Evolutionary conservation across 768 basidiomycete genomes (phyloP).

Genomic region (Gymnopilus junonius): DNA sequence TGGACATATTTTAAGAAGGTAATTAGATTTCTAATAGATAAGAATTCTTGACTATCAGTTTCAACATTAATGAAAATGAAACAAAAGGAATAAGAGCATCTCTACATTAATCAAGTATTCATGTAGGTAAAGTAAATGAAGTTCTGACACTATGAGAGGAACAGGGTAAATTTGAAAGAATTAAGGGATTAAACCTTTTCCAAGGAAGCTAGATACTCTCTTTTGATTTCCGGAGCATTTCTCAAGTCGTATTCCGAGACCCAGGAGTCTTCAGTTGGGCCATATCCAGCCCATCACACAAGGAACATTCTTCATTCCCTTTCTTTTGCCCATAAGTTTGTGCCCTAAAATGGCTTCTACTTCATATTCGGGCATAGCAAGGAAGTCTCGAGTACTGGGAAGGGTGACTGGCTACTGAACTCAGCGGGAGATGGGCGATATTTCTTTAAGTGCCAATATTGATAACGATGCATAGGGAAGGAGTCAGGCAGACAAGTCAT

Average conservation of each 20-base stretch:
- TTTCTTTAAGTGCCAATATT: conserved; percentile 26
- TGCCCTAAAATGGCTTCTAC: conserved; percentile 19
- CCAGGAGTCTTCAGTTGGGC: conserved; percentile 27
- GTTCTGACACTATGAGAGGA: background rate
- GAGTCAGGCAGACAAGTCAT: conserved; percentile 24
- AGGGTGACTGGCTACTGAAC: conserved; percentile 14
- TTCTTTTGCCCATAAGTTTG: conserved; percentile 8
- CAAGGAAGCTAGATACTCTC: background rate
- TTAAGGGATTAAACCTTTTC: background rate
- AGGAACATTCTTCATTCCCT: conserved; percentile 18
- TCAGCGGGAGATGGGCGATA: conserved; percentile 18
- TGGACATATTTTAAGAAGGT: too few species aligned
- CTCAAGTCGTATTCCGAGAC: conserved; percentile 23
- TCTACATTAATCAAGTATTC: too few species aligned
- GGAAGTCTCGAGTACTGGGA: conserved; percentile 18
- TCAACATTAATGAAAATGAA: too few species aligned
- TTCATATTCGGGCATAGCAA: conserved; percentile 20
- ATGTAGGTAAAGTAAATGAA: background rate
- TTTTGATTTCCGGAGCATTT: conserved; percentile 25
- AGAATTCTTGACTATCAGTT: too few species aligned
- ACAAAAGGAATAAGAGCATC: too few species aligned
- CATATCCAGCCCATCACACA: conserved; percentile 25
- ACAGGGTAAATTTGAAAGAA: background rate
- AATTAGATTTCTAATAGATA: too few species aligned
- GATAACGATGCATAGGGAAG: conserved; percentile 30